phyloP scores from a whole-genome alignment of 805 yeast species.

The Wickerhamomyces ciferrii region DNA sequence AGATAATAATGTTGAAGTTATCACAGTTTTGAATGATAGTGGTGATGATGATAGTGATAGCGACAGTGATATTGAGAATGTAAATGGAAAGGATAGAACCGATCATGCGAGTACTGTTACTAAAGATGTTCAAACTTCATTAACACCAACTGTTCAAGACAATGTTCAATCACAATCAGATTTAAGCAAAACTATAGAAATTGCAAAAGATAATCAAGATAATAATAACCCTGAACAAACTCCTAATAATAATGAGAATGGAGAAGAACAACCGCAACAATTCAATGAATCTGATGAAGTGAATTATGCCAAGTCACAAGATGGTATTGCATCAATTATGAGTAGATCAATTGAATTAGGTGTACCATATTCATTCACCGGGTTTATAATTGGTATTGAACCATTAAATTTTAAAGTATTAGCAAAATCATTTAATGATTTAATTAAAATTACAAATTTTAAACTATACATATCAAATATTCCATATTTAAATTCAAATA shows the following conservation, averaged over 20 bases:
- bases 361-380: slow-evolving; percentile 1
- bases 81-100: background rate
- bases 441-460: slow-evolving; percentile 7
- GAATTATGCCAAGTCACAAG: background rate
- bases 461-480: slow-evolving; percentile 13
- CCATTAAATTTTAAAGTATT: slow-evolving; percentile 7
- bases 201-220: too few species aligned
- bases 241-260: background rate
- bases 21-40: background rate
- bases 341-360: background rate
- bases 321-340: background rate
- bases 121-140: too few species aligned
- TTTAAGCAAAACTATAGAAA: too few species aligned
- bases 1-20: background rate
- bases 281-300: background rate
- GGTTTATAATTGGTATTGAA: slow-evolving; percentile 10
- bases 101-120: too few species aligned
- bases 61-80: background rate
- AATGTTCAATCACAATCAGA: background rate
- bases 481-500: background rate
- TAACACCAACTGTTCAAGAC: too few species aligned
- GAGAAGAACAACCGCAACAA: too few species aligned
- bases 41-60: background rate
- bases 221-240: too few species aligned
- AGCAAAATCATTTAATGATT: slow-evolving; percentile 10